Conservation (phyloP, 2,329 filamentous ascomycete genomes). For the Ophiostoma angusticollis region DNA sequence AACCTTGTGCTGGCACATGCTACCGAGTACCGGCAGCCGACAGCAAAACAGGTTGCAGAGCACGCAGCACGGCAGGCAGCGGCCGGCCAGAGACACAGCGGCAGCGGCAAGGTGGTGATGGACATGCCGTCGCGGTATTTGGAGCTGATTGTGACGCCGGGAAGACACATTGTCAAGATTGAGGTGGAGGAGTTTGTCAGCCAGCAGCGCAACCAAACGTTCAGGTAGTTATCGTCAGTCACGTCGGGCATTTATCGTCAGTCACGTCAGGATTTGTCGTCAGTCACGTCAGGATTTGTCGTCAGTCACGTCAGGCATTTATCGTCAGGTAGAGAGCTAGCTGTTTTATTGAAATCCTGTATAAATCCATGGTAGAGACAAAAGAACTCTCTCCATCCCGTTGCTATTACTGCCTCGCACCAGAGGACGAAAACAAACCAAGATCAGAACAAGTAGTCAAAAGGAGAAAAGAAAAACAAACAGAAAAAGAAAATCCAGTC, state of each 20-base stretch:
- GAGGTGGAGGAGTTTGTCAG: slow-evolving; percentile 68
- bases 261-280: no score
- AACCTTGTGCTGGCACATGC: slow-evolving; percentile 80
- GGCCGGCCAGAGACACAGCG: slow-evolving; percentile 15
- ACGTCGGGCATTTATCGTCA: no score
- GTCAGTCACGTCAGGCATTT: no score
- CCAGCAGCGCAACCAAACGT: slow-evolving; percentile 32
- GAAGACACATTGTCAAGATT: slow-evolving; percentile 72
- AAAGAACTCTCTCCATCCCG: neutral
- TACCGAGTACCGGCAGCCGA: slow-evolving; percentile 78
- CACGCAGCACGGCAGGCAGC: slow-evolving; percentile 23
- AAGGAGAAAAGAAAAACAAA: neutral
- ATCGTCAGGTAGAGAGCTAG: no score
- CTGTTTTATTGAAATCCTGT: no score
- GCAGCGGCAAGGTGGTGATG: slow-evolving; percentile 36
- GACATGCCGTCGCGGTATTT: slow-evolving; percentile 78
- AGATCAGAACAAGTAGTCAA: neutral
- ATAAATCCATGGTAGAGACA: no score
- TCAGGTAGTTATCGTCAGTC: no score
- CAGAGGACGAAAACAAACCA: neutral
- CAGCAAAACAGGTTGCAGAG: slow-evolving; percentile 32
- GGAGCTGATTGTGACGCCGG: slow-evolving; percentile 80
- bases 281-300: no score
- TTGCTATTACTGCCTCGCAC: neutral
- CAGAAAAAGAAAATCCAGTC: neutral